phyloP scores from a whole-genome alignment of 257 asterid genomes.

The Fraxinus cuspidata region DNA sequence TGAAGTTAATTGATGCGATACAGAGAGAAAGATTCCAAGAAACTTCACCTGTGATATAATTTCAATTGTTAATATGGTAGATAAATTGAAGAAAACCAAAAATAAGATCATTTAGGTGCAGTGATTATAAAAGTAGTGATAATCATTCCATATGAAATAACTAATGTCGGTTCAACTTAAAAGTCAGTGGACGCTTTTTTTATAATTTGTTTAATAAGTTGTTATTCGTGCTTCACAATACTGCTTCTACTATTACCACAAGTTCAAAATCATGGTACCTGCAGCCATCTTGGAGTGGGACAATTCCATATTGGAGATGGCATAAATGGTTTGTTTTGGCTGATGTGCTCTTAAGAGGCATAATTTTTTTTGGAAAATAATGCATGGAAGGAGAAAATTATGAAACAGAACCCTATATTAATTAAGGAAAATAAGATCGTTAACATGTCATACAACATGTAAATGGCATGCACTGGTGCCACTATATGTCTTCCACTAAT shows the following conservation, averaged over 20 bases:
- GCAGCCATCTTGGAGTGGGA: neutral
- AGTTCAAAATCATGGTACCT: neutral
- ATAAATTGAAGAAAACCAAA: slow-evolving; percentile 1
- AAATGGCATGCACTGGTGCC: neutral
- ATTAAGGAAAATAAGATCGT: neutral
- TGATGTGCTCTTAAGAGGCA: neutral
- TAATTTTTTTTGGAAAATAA: neutral
- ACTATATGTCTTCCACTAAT: neutral
- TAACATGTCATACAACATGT: slow-evolving; percentile 6
- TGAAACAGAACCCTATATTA: neutral
- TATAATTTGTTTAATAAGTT: slow-evolving; percentile 7
- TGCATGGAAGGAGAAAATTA: neutral
- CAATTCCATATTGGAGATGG: neutral
- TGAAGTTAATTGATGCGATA: neutral
- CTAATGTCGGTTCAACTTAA: neutral
- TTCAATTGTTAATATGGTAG: neutral
- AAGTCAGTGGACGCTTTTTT: neutral
- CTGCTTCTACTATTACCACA: neutral
- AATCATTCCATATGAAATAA: neutral
- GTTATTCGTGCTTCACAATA: neutral
- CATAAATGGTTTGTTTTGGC: neutral
- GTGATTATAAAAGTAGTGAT: slow-evolving; percentile 1
- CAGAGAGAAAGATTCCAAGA: slow-evolving; percentile 5
- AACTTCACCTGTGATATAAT: neutral
- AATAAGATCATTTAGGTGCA: neutral